Conservation (phyloP, 2,329 filamentous ascomycete genomes). For the Tolypocladium tropicale region DNA sequence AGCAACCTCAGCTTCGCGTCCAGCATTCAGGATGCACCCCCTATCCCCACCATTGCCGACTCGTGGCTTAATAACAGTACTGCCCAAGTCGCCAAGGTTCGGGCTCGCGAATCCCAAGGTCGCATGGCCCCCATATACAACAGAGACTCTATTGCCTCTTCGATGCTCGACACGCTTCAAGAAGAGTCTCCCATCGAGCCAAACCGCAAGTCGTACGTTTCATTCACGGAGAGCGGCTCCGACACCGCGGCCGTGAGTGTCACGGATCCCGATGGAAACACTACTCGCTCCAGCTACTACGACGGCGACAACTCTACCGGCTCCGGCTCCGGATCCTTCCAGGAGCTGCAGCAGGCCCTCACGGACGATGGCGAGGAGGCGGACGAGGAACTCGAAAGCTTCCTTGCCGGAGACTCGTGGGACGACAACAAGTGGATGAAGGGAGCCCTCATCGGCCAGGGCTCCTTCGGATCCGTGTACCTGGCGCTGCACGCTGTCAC, state of each 20-base stretch:
- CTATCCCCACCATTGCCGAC: slow-evolving; percentile 91
- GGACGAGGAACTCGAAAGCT: slow-evolving; percentile 81
- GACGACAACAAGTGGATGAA: slow-evolving; percentile 99
- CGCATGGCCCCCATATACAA: slow-evolving; percentile 36
- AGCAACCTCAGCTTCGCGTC: slow-evolving; percentile 91
- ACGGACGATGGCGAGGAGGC: slow-evolving; percentile 86
- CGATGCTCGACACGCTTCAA: slow-evolving; percentile 78
- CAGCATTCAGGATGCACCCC: slow-evolving; percentile 83
- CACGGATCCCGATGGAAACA: slow-evolving; percentile 67
- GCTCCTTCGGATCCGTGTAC: slow-evolving; percentile 93
- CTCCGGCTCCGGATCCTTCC: slow-evolving; percentile 63
- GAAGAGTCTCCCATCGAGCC: slow-evolving; percentile 83
- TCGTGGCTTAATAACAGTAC: slow-evolving; percentile 62
- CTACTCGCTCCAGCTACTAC: slow-evolving; percentile 68
- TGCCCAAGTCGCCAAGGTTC: slow-evolving; percentile 27
- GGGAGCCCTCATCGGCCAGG: slow-evolving; percentile 90
- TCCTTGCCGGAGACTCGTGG: slow-evolving; percentile 87
- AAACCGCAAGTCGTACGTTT: slow-evolving; percentile 94
- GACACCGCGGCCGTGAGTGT: slow-evolving; percentile 62
- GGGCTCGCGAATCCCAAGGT: slow-evolving; percentile 38
- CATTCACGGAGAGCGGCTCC: slow-evolving; percentile 64
- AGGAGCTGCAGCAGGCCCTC: slow-evolving; percentile 75
- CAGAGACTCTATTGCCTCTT: slow-evolving; percentile 82
- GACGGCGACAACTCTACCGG: slow-evolving; percentile 67
- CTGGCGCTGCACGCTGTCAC: slow-evolving; percentile 91